A percentile compares a stretch with the other conserved stretches of the same genome.
These are phyloP conservation scores for Cutaneotrichosporon sp. DNA, from an alignment of 1,284 basidiomycete species.

Conservation along the genomic window DNA sequence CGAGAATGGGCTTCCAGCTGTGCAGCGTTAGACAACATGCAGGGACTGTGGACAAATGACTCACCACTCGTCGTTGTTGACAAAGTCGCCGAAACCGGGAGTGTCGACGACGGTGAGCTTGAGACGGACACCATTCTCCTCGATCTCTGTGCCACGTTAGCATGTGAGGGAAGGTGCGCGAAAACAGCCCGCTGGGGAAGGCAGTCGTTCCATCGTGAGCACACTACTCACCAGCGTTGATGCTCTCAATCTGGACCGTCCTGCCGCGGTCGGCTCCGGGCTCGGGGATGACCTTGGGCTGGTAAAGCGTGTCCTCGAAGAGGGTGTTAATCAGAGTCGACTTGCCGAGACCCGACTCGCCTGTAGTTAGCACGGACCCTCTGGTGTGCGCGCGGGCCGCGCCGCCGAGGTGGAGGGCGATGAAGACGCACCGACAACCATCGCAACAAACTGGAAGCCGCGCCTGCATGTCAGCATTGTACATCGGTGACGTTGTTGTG, in stretches of 20 bases:
- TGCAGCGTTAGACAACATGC: background rate
- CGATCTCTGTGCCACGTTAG: conserved; percentile 70
- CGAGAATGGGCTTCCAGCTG: conserved; percentile 95
- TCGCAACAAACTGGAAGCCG: conserved; percentile 92
- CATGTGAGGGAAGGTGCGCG: conserved; percentile 8
- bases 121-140: conserved; percentile 91
- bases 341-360: conserved; percentile 96
- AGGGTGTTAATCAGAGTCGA: conserved; percentile 96
- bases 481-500: background rate
- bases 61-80: conserved; percentile 95
- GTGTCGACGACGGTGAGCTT: conserved; percentile 97
- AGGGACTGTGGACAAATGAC: conserved; percentile 20
- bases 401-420: conserved; percentile 6
- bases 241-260: conserved; percentile 94
- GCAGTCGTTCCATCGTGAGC: background rate
- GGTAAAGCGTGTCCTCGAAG: conserved; percentile 91
- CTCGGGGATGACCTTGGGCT: conserved; percentile 74
- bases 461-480: conserved; percentile 55
- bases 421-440: conserved; percentile 83
- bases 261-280: conserved; percentile 82
- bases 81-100: conserved; percentile 93
- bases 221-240: conserved; percentile 74
- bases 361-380: conserved; percentile 55
- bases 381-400: conserved; percentile 4
- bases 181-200: background rate